A percentile compares a stretch with the other conserved stretches of the same genome.
Conservation (phyloP, 2,329 filamentous ascomycete genomes). For the Nemania sp. region DNA sequence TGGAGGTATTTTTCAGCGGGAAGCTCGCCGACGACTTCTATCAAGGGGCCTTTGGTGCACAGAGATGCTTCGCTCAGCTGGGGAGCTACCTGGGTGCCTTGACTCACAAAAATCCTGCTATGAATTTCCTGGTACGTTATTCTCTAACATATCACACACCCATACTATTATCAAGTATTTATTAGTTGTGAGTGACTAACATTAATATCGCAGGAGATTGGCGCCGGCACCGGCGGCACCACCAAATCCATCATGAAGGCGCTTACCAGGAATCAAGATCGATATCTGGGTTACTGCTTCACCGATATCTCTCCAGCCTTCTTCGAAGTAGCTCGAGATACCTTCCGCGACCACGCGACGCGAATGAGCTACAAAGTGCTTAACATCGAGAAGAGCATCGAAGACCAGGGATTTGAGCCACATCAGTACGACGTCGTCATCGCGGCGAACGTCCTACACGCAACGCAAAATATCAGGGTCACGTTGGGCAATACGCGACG, state of each 20-base stretch:
- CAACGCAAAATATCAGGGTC: conserved; percentile 25
- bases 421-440: conserved; percentile 39
- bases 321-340: conserved; percentile 35
- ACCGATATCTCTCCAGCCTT: conserved; percentile 39
- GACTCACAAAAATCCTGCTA: conserved; percentile 22
- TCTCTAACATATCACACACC: too few relatives aligned
- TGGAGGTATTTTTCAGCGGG: conserved; percentile 27
- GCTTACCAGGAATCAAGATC: conserved; percentile 27
- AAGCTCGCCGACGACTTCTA: conserved; percentile 30
- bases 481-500: conserved; percentile 29
- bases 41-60: conserved; percentile 24
- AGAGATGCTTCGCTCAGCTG: conserved; percentile 28
- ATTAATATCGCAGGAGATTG: conserved; percentile 33
- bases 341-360: conserved; percentile 30
- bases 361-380: conserved; percentile 38
- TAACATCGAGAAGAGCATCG: conserved; percentile 38
- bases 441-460: conserved; percentile 37
- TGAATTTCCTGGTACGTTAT: conserved; percentile 29
- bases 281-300: conserved; percentile 34
- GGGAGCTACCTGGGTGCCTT: conserved; percentile 26
- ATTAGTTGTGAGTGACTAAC: conserved; percentile 25
- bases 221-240: conserved; percentile 37
- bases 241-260: conserved; percentile 34
- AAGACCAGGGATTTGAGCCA: conserved; percentile 39
- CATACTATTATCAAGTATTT: conserved; percentile 1